Evolutionary conservation across 2,329 filamentous ascomycete genomes (phyloP).

Genomic region (Phaeosphaeria sp.): DNA sequence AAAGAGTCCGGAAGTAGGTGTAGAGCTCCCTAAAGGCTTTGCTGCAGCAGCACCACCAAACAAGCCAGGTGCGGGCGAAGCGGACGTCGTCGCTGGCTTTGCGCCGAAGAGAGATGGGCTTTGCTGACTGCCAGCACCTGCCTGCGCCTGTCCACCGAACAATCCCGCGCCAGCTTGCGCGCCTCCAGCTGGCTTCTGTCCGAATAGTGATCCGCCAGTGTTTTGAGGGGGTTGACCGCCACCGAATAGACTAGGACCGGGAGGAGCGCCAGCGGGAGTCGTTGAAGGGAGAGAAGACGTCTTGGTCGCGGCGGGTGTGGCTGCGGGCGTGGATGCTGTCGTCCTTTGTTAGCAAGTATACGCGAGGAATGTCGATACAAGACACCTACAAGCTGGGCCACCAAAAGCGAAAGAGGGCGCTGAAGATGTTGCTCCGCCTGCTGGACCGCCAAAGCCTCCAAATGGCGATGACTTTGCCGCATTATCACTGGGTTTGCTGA

Average conservation of each 20-base stretch:
- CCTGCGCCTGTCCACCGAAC: conserved; percentile 25
- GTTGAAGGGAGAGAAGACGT: conserved; percentile 47
- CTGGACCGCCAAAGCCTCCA: conserved; percentile 14
- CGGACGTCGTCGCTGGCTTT: conserved; percentile 35
- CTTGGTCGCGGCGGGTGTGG: conserved; percentile 46
- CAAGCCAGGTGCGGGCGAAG: conserved; percentile 34
- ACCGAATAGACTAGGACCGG: conserved; percentile 39
- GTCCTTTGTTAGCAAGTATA: conserved; percentile 14
- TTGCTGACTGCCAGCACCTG: neutral
- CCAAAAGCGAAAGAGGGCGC: conserved; percentile 21
- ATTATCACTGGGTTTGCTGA: conserved; percentile 31
- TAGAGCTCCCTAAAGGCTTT: conserved; percentile 30
- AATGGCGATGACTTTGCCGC: conserved; percentile 10
- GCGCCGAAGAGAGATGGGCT: conserved; percentile 25
- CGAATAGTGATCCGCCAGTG: conserved; percentile 29
- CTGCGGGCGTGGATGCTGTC: conserved; percentile 33
- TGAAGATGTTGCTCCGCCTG: conserved; percentile 24
- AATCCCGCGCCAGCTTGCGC: conserved; percentile 13
- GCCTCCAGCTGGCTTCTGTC: conserved; percentile 13
- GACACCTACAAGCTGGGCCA: conserved; percentile 14
- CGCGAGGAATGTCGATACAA: neutral
- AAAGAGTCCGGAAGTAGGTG: conserved; percentile 27
- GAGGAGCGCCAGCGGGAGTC: conserved; percentile 48
- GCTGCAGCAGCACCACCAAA: conserved; percentile 36
- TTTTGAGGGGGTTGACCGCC: conserved; percentile 26